Conservation (phyloP, 768 basidiomycete species). For the Tulasnella sp. region DNA sequence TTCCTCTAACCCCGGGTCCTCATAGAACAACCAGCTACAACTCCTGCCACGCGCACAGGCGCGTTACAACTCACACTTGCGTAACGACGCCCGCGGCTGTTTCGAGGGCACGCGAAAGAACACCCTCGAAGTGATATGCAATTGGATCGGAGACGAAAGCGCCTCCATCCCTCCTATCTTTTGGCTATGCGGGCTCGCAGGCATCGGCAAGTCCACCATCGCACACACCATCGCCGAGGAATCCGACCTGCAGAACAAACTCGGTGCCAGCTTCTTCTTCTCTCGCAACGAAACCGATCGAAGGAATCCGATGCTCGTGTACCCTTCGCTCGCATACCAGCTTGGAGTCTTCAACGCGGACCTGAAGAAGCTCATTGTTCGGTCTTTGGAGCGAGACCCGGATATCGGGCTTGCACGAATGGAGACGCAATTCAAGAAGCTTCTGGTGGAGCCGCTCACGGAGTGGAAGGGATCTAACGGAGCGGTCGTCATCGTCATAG, state of each 20-base stretch:
- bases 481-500: constrained; percentile 44
- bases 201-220: constrained; percentile 50
- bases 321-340: constrained; percentile 45
- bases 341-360: constrained; percentile 39
- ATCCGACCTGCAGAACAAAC: constrained; percentile 38
- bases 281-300: constrained; percentile 39
- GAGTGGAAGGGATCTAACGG: neutral
- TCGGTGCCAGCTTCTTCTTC: constrained; percentile 48
- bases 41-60: neutral
- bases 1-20: neutral
- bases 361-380: constrained; percentile 9
- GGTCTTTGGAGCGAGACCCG: constrained; percentile 25
- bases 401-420: constrained; percentile 30
- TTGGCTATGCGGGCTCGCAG: constrained; percentile 46
- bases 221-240: constrained; percentile 44
- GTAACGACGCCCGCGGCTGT: neutral
- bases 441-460: constrained; percentile 37
- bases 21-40: neutral
- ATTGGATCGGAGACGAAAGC: neutral
- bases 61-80: constrained; percentile 3
- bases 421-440: constrained; percentile 38
- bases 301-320: constrained; percentile 39
- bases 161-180: constrained; percentile 36
- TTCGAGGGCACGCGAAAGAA: constrained; percentile 5
- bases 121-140: neutral